phyloP scores from a whole-genome alignment of 768 basidiomycete genomes.

The Pisolithus marmoratus region DNA sequence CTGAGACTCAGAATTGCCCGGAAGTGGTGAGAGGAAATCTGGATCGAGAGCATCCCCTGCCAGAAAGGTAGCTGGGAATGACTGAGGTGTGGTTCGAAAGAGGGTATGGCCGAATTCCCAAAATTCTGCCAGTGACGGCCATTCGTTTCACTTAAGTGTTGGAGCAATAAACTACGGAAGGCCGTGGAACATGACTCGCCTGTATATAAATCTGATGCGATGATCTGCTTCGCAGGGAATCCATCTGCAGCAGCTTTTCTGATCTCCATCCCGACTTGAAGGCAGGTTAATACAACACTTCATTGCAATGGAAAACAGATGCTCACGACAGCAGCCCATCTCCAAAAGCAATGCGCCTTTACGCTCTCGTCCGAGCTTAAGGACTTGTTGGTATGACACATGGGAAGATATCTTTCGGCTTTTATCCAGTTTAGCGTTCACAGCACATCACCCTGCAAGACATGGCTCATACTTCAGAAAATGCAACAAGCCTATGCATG shows the following conservation, averaged over 20 bases:
- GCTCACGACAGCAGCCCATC: constrained; percentile 40
- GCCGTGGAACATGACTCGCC: constrained; percentile 19
- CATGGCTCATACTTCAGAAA: constrained; percentile 13
- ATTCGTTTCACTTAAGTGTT: background rate
- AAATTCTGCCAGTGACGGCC: constrained; percentile 33
- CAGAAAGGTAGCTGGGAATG: constrained; percentile 52
- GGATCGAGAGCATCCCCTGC: constrained; percentile 50
- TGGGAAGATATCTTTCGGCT: constrained; percentile 17
- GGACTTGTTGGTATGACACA: constrained; percentile 20
- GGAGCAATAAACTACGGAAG: background rate
- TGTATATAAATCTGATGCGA: constrained; percentile 34
- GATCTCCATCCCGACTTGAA: constrained; percentile 36
- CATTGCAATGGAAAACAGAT: background rate
- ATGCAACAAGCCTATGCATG: constrained; percentile 15
- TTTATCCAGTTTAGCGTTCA: background rate
- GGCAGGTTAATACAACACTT: background rate
- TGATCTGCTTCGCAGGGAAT: constrained; percentile 31
- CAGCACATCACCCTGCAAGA: background rate
- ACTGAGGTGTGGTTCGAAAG: constrained; percentile 45
- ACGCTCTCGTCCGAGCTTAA: constrained; percentile 33
- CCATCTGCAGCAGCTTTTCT: constrained; percentile 38
- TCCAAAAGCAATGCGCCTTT: constrained; percentile 37
- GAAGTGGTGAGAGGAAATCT: constrained; percentile 31
- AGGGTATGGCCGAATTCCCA: constrained; percentile 61
- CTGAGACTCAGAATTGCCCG: constrained; percentile 13